phyloP scores from a whole-genome alignment of 768 basidiomycete species.

The Pisolithus microcarpus region DNA sequence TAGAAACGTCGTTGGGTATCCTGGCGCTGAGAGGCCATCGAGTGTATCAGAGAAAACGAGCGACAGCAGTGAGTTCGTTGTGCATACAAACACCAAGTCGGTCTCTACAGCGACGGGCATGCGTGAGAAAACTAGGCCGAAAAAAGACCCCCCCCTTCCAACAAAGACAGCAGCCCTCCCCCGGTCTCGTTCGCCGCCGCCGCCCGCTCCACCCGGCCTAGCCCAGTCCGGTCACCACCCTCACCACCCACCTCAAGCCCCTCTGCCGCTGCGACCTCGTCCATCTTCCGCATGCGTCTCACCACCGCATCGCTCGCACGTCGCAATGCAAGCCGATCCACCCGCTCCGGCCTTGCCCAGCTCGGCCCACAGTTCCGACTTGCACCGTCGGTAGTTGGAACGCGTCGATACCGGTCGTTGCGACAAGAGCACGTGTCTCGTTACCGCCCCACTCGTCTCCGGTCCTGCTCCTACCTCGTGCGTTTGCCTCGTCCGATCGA shows the following conservation, averaged over 20 bases:
- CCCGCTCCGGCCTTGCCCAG: slow-evolving; percentile 17
- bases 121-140: too few species aligned
- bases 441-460: slow-evolving; percentile 9
- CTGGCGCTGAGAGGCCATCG: slow-evolving; percentile 22
- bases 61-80: too few species aligned
- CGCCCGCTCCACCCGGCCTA: slow-evolving; percentile 42
- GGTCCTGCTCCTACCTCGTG: slow-evolving; percentile 7
- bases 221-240: slow-evolving; percentile 38
- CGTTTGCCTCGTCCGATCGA: slow-evolving; percentile 31
- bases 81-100: too few species aligned
- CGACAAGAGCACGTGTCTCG: slow-evolving; percentile 29
- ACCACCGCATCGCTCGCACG: slow-evolving; percentile 45
- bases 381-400: slow-evolving; percentile 37
- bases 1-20: slow-evolving; percentile 38
- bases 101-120: too few species aligned
- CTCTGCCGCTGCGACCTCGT: slow-evolving; percentile 36
- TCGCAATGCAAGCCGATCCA: slow-evolving; percentile 30
- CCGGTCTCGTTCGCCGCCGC: slow-evolving; percentile 25
- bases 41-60: not conserved
- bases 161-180: slow-evolving; percentile 39
- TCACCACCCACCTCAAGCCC: slow-evolving; percentile 37
- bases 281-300: slow-evolving; percentile 46
- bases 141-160: slow-evolving; percentile 37
- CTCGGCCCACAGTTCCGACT: slow-evolving; percentile 33
- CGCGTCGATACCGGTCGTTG: slow-evolving; percentile 28